These are phyloP conservation scores for Cyclotella cryptica DNA, from an alignment of 108 stramenopile species.

Conservation along the genomic window DNA sequence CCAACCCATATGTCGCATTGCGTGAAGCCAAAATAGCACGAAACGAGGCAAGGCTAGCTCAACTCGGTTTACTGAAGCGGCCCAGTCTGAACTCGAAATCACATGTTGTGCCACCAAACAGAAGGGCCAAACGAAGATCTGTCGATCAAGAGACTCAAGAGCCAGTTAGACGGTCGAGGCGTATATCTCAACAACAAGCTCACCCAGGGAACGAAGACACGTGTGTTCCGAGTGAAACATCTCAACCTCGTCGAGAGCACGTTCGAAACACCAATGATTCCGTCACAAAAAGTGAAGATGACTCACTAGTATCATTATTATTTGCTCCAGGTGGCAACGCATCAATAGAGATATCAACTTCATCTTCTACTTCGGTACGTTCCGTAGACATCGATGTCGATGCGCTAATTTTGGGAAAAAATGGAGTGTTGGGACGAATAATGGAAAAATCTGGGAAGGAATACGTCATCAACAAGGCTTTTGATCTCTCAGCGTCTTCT, in stretches of 20 bases:
- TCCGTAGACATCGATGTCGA: conserved; percentile 53
- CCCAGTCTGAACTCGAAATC: background rate
- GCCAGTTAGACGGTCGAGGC: conserved; percentile 25
- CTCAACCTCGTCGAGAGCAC: background rate
- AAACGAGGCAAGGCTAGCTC: conserved; percentile 67
- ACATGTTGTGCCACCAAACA: background rate
- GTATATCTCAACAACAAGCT: conserved; percentile 12
- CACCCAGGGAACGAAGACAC: background rate
- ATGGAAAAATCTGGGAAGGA: conserved; percentile 69
- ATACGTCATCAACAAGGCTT: conserved; percentile 63
- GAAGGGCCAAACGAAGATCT: background rate
- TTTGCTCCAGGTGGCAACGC: background rate
- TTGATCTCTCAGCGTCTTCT: conserved; percentile 17
- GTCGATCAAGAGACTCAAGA: background rate
- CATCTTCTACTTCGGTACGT: conserved; percentile 62
- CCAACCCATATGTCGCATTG: conserved; percentile 67
- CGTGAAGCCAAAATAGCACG: conserved; percentile 76
- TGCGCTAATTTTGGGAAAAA: conserved; percentile 41
- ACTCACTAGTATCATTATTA: background rate
- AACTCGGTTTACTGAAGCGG: conserved; percentile 61
- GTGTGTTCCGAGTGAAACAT: background rate
- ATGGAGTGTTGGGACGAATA: conserved; percentile 54
- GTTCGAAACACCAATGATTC: background rate
- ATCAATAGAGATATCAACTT: background rate
- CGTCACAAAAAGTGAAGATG: background rate